Conservation (phyloP, 768 basidiomycete genomes). For the Chalciporus pseudorubinellus region DNA sequence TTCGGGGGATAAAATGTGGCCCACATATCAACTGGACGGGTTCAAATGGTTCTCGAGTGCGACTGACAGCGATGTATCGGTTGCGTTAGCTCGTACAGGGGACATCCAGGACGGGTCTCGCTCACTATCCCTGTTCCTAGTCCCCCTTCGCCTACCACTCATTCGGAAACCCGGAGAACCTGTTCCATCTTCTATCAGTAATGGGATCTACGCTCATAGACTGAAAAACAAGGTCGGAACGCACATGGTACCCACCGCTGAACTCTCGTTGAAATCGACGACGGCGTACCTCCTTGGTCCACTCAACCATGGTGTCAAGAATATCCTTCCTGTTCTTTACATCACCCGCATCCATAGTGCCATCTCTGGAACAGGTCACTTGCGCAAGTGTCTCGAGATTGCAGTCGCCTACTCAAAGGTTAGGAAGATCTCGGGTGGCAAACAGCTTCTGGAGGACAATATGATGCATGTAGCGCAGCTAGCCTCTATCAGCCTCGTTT, state of each 20-base stretch:
- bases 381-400: constrained; percentile 63
- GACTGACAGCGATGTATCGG: constrained; percentile 68
- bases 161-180: constrained; percentile 41
- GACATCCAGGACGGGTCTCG: constrained; percentile 52
- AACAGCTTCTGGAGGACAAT: constrained; percentile 47
- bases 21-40: constrained; percentile 58
- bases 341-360: constrained; percentile 75
- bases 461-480: constrained; percentile 65
- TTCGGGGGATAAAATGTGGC: constrained; percentile 40
- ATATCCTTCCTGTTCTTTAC: constrained; percentile 69
- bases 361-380: constrained; percentile 49
- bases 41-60: constrained; percentile 88
- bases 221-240: constrained; percentile 82
- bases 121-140: constrained; percentile 69
- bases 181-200: constrained; percentile 47
- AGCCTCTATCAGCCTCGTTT: constrained; percentile 56
- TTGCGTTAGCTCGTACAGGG: constrained; percentile 75
- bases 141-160: constrained; percentile 59
- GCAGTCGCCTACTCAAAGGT: constrained; percentile 63
- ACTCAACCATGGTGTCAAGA: constrained; percentile 59
- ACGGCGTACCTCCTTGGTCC: constrained; percentile 63
- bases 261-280: constrained; percentile 58
- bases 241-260: constrained; percentile 70
- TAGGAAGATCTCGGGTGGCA: constrained; percentile 53
- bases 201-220: constrained; percentile 67